Percentiles rank a stretch among this genome's conserved stretches.
phyloP scores from a whole-genome alignment of 495 filamentous ascomycete species.

The Terfezia boudieri region DNA sequence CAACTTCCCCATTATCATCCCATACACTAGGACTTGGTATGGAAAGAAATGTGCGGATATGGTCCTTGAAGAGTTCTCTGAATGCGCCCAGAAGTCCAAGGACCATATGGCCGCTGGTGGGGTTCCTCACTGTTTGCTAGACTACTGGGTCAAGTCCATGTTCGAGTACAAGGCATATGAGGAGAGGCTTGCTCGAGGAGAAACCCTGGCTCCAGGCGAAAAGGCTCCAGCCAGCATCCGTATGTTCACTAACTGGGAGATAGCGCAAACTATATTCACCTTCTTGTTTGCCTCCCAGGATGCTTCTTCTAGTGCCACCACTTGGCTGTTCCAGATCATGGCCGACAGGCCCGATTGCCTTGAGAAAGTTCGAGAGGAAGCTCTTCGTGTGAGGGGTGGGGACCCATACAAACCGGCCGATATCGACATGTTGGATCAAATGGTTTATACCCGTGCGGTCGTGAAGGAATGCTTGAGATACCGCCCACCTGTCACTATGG shows the following conservation, averaged over 20 bases:
- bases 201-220: constrained; percentile 46
- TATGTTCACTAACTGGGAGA: constrained; percentile 78
- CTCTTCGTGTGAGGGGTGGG: constrained; percentile 53
- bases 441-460: constrained; percentile 79
- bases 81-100: constrained; percentile 83
- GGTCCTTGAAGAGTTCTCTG: constrained; percentile 72
- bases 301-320: constrained; percentile 76
- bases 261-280: constrained; percentile 85
- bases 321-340: constrained; percentile 88
- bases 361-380: constrained; percentile 82
- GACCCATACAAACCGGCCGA: constrained; percentile 45
- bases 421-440: constrained; percentile 66
- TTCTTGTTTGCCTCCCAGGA: constrained; percentile 98
- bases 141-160: constrained; percentile 77
- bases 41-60: constrained; percentile 89
- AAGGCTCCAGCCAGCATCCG: constrained; percentile 28
- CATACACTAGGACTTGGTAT: constrained; percentile 91
- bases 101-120: constrained; percentile 81
- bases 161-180: constrained; percentile 57
- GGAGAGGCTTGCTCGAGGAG: constrained; percentile 39
- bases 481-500: constrained; percentile 93
- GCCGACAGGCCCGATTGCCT: constrained; percentile 83
- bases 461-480: constrained; percentile 88
- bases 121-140: constrained; percentile 75
- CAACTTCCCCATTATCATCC: constrained; percentile 95